Evolutionary conservation across 805 yeast species (phyloP), one percentile per base, ranked within the genome.

Genomic region (Grigorovia yakushimaensis): DNA sequence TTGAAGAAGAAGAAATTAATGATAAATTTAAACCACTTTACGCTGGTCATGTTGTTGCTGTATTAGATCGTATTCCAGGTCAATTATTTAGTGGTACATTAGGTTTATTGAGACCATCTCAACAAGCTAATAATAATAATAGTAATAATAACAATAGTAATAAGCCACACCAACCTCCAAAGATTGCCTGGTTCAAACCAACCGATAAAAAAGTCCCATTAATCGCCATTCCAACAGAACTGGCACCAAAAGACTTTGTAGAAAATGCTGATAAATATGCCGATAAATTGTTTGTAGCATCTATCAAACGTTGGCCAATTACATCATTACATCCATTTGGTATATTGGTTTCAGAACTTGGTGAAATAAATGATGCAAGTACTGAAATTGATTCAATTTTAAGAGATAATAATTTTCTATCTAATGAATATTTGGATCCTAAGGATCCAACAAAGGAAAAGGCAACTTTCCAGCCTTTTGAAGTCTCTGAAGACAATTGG

Each of bases 161-260:
- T 13, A 58, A 55, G 43, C 59, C 59, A 39, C 56, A 58, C n/a
- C 73, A 70, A 45, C 77, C 78, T 40, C 98, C 98, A 33, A 93
- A 93, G 63, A 93, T 93, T 71, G 97, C 93, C 33, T 93, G 98
- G 98, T 93, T 93, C 66, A 93, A 93, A 64, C 98, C 98, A 37
- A 89, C 96, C 1, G 98, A 93, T 64, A 93, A 93, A 68, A 87
- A 95, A 53, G 98, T 93, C 19, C 98, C 98, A 5, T 73, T 93
- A 53, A 89, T 93, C 71, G 98, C 98, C 15, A 93, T 93, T 53
- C 98, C 98, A 38, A 93, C 97, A 1, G 98, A 93, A 59, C 96
- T 93, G 65, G 98, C 96, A 0, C 98, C 98, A 33, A 78, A 76
- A 49, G 98, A 91, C 65, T 91, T 93, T 67, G 89, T 93, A 40